Percentiles rank a stretch among this genome's conserved stretches.
phyloP scores from a whole-genome alignment of 441 rosid genomes.

The Pelargonium cotyledonis region DNA sequence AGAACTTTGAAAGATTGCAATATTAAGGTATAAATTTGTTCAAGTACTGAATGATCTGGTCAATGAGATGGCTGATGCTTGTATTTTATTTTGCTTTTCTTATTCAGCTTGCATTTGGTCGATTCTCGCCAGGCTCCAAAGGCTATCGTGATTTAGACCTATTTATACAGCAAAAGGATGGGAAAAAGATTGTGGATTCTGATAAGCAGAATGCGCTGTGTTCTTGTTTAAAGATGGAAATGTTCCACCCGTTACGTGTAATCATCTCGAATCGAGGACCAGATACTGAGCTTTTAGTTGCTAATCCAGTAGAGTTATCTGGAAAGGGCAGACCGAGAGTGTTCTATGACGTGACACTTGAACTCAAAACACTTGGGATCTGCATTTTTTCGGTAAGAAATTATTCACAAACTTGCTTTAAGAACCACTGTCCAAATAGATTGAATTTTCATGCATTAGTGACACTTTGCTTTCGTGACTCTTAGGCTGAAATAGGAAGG shows the following conservation, averaged over 20 bases:
- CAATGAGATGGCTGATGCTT: neutral
- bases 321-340: constrained; percentile 79
- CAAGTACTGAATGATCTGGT: neutral
- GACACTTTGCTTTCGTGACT: constrained; percentile 7
- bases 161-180: constrained; percentile 70
- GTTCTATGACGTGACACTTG: constrained; percentile 68
- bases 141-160: constrained; percentile 65
- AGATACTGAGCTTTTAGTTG: constrained; percentile 71
- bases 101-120: constrained; percentile 60
- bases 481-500: constrained; percentile 71
- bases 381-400: constrained; percentile 70
- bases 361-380: constrained; percentile 62
- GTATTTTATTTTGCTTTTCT: constrained; percentile 13
- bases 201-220: constrained; percentile 49
- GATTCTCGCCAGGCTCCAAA: constrained; percentile 44
- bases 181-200: constrained; percentile 62
- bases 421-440: neutral
- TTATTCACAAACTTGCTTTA: neutral
- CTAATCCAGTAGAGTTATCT: constrained; percentile 79
- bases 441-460: neutral
- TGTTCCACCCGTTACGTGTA: constrained; percentile 79
- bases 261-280: constrained; percentile 69
- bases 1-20: constrained; percentile 76
- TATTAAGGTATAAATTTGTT: constrained; percentile 45
- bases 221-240: constrained; percentile 59